These are phyloP conservation scores for Cardamine occulta DNA, from an alignment of 345 rosid species.

Conservation along the genomic window DNA sequence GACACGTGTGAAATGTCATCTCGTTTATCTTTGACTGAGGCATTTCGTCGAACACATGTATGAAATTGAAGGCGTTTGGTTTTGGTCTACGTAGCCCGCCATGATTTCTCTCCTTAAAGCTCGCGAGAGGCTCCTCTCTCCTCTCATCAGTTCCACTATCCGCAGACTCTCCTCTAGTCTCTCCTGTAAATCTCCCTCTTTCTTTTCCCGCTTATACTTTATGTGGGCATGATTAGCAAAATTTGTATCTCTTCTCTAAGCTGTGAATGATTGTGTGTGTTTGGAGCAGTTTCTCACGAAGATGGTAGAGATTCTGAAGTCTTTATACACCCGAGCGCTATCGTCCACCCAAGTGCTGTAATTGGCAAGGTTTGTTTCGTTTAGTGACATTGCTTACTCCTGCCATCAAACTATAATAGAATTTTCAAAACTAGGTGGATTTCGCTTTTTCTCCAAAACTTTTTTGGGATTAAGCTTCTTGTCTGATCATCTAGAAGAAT, in stretches of 20 bases:
- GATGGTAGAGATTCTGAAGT: conserved; percentile 40
- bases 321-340: conserved; percentile 69
- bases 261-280: conserved; percentile 1
- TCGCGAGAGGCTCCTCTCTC: conserved; percentile 42
- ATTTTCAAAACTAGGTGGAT: not conserved
- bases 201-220: not conserved
- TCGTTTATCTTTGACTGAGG: not conserved
- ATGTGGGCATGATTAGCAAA: conserved; percentile 1
- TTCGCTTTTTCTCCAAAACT: not conserved
- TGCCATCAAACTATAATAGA: conserved; percentile 7
- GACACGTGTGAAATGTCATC: conserved; percentile 5
- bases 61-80: not conserved
- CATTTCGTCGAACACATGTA: conserved; percentile 43
- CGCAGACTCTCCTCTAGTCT: conserved; percentile 50
- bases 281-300: conserved; percentile 45
- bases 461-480: not conserved
- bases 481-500: not conserved
- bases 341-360: conserved; percentile 76
- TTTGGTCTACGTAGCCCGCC: conserved; percentile 31
- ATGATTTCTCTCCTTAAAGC: conserved; percentile 60
- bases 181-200: conserved; percentile 41
- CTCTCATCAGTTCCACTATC: conserved; percentile 33
- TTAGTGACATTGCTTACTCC: not conserved
- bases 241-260: conserved; percentile 6
- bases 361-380: conserved; percentile 65